phyloP scores from a whole-genome alignment of 495 filamentous ascomycete species.

The Clohesyomyces aquaticus region DNA sequence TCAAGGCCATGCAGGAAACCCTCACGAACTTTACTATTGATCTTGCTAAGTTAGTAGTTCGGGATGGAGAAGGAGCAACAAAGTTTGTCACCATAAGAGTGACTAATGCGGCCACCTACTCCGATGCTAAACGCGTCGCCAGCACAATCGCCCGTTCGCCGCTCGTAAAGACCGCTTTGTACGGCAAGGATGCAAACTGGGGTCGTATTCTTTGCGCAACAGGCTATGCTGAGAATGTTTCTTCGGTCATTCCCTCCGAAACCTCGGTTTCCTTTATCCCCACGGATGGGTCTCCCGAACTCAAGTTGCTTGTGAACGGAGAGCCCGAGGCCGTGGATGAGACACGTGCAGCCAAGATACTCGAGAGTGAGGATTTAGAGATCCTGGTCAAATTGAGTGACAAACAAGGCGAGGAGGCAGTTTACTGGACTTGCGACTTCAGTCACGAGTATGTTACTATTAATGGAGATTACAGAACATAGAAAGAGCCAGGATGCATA shows the following conservation, averaged over 20 bases:
- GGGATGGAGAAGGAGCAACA: slow-evolving; percentile 96
- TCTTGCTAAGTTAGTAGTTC: slow-evolving; percentile 88
- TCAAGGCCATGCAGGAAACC: slow-evolving; percentile 64
- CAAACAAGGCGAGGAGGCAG: slow-evolving; percentile 64
- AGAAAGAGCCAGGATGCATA: no score
- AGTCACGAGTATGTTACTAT: slow-evolving; percentile 97
- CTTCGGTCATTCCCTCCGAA: slow-evolving; percentile 71
- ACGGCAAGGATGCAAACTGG: slow-evolving; percentile 98
- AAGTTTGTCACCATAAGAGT: slow-evolving; percentile 97
- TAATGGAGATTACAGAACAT: slow-evolving; percentile 89
- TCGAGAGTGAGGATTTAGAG: slow-evolving; percentile 71
- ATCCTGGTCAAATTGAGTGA: slow-evolving; percentile 50
- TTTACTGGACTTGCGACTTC: slow-evolving; percentile 96
- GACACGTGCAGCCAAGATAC: slow-evolving; percentile 77
- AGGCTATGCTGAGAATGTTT: slow-evolving; percentile 78
- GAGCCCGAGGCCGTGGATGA: slow-evolving; percentile 95
- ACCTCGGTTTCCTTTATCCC: slow-evolving; percentile 93
- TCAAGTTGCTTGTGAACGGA: slow-evolving; percentile 86
- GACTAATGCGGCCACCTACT: slow-evolving; percentile 66
- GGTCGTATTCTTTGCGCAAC: slow-evolving; percentile 94
- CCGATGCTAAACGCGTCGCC: slow-evolving; percentile 63
- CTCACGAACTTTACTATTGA: slow-evolving; percentile 79
- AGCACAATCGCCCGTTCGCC: slow-evolving; percentile 90
- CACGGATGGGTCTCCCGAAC: slow-evolving; percentile 73
- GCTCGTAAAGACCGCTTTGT: slow-evolving; percentile 95